Base-by-base conservation (phyloP, 495 filamentous ascomycete genomes). In the Podospora sp. region DNA sequence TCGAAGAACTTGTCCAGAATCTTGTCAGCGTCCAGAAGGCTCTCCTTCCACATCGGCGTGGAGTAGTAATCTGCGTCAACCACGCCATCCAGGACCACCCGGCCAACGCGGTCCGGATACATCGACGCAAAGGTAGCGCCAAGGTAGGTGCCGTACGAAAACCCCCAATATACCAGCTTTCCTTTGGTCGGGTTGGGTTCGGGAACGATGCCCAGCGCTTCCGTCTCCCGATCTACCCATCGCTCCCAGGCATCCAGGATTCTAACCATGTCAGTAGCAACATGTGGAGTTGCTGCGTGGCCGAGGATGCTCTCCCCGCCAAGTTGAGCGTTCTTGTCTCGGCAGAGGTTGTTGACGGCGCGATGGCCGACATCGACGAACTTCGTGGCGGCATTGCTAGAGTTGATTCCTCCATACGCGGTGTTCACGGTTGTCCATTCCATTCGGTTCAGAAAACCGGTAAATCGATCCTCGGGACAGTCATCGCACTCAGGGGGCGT, bases 61-160 rank as follows among this genome's bases (percentile, higher is more conserved):
- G 76, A 76, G 50, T 80, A 82, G 16, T 67, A 60, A 16, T 78
- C 79, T 16, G 78, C 75, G 49, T 82, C 78, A 21, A 80, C 78
- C 36, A 82, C 78, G 7, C 80, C 80, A 20, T 82, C 80, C 14
- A 82, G 25, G 21, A 82, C 46, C 58, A 82, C 0, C 35, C 79
- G 72, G 14, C 80, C 80, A n/a, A 82, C 79, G 51, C 73, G 71
- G 8, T 79, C 75, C 0, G 78, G 80, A 65, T 80, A 82, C 79
- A 80, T 80, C 11, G 69, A 72, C 11, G 80, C 76, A 27, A 81
- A 82, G 52, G 83, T 88, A 63, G 81, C 73, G 0, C 88, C 88
- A 0, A 90, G 73, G 1, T 87, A 65, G 0, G 85, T 86, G 1
- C 87, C 88, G 67, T 89, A 90, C 0, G 84, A 87, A 8, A 88